These are phyloP conservation scores for Graphilbum sp. DNA, from an alignment of 2,329 filamentous ascomycete species.

Conservation along the genomic window DNA sequence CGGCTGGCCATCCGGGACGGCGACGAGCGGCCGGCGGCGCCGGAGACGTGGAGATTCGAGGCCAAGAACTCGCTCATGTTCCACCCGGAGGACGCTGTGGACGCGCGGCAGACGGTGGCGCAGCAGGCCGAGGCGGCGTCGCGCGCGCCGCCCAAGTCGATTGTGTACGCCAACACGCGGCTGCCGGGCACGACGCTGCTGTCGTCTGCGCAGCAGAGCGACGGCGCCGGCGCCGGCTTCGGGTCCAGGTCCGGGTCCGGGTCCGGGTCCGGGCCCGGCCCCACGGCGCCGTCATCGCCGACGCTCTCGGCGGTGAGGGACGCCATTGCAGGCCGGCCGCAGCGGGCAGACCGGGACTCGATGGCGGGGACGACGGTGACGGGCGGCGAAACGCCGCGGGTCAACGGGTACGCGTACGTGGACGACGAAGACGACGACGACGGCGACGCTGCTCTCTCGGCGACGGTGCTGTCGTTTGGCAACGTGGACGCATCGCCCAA, in stretches of 20 bases:
- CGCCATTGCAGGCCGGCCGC: conserved; percentile 60
- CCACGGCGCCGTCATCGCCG: conserved; percentile 49
- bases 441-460: conserved; percentile 14
- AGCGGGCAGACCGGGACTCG: conserved; percentile 45
- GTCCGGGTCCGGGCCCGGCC: neutral
- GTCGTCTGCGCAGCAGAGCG: neutral
- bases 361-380: conserved; percentile 1
- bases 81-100: conserved; percentile 46
- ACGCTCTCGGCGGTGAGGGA: conserved; percentile 72
- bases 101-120: conserved; percentile 41
- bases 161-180: conserved; percentile 73
- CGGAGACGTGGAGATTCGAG: conserved; percentile 58
- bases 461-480: conserved; percentile 37
- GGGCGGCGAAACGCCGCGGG: conserved; percentile 63
- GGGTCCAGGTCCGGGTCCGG: neutral
- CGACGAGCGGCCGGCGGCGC: conserved; percentile 56
- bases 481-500: conserved; percentile 49
- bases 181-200: conserved; percentile 35
- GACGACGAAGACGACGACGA: conserved; percentile 53
- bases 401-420: conserved; percentile 90
- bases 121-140: conserved; percentile 56
- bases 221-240: no score
- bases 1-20: conserved; percentile 50
- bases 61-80: conserved; percentile 87
- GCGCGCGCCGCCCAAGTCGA: conserved; percentile 56